Percentiles rank a stretch among this genome's conserved stretches.
These are phyloP conservation scores for Astrothelium macrocarpum DNA, from an alignment of 495 filamentous ascomycete species.

Conservation along the genomic window DNA sequence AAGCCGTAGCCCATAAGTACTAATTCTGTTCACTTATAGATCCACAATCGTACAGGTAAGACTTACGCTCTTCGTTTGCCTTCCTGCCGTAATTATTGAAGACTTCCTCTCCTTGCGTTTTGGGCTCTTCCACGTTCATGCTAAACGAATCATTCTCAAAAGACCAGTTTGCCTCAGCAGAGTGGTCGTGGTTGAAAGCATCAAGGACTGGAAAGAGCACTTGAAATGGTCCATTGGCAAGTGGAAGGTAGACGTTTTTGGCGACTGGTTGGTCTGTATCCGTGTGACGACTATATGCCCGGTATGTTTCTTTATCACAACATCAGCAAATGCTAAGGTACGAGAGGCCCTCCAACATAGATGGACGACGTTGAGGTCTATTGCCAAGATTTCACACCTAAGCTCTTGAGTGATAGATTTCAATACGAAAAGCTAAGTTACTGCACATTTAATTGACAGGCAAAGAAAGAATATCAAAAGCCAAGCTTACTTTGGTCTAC, in stretches of 20 bases:
- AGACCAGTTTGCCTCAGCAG: slow-evolving; percentile 53
- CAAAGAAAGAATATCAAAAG: not conserved
- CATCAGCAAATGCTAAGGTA: not conserved
- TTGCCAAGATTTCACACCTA: no score
- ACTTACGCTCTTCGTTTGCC: slow-evolving; percentile 54
- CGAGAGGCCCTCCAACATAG: not conserved
- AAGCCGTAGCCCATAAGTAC: slow-evolving; percentile 64
- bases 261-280: not conserved
- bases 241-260: not conserved
- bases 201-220: slow-evolving; percentile 55
- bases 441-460: not conserved
- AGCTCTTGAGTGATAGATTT: no score
- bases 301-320: not conserved
- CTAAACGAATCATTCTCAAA: slow-evolving; percentile 39
- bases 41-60: no score
- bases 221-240: slow-evolving; percentile 25
- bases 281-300: not conserved
- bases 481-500: not conserved
- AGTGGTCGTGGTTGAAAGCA: slow-evolving; percentile 48
- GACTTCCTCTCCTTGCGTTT: slow-evolving; percentile 45
- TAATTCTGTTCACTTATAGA: slow-evolving; percentile 21
- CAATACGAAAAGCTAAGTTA: not conserved
- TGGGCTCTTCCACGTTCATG: slow-evolving; percentile 39
- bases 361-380: not conserved
- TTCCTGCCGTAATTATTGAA: slow-evolving; percentile 63